Conservation (phyloP, 2,329 filamentous ascomycete species). For the Exophiala calicioides region DNA sequence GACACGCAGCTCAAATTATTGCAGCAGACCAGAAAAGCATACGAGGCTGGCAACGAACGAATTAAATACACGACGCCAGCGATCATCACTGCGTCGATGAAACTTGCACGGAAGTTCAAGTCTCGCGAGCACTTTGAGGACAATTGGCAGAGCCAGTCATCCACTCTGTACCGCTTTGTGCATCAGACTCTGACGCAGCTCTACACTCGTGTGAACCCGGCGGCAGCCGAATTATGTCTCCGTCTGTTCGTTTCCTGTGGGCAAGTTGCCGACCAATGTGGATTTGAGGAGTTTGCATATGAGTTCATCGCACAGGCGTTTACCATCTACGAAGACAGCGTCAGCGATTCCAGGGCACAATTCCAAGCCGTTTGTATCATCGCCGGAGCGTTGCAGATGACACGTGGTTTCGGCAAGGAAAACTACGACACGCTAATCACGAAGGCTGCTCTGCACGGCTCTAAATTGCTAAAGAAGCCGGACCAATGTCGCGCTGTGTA, state of each 20-base stretch:
- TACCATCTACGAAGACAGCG: slow-evolving; percentile 94
- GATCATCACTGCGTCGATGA: slow-evolving; percentile 84
- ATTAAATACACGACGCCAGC: slow-evolving; percentile 95
- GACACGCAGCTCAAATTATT: slow-evolving; percentile 89
- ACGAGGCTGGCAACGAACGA: slow-evolving; percentile 87
- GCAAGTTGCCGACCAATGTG: slow-evolving; percentile 86
- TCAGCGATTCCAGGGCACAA: slow-evolving; percentile 93
- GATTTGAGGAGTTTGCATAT: slow-evolving; percentile 94
- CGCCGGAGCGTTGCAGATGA: slow-evolving; percentile 83
- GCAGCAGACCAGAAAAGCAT: slow-evolving; percentile 83
- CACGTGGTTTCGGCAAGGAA: slow-evolving; percentile 88
- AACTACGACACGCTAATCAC: slow-evolving; percentile 99
- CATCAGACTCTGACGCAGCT: slow-evolving; percentile 83
- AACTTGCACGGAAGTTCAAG: slow-evolving; percentile 86
- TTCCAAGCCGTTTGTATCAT: slow-evolving; percentile 98
- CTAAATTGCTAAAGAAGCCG: slow-evolving; percentile 94
- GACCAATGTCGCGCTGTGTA: slow-evolving; percentile 98
- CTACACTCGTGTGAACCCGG: slow-evolving; percentile 79
- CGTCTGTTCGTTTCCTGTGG: slow-evolving; percentile 89
- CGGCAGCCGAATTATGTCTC: slow-evolving; percentile 82
- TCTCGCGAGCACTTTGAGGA: slow-evolving; percentile 82
- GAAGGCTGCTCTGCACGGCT: slow-evolving; percentile 93
- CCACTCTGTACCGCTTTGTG: slow-evolving; percentile 91
- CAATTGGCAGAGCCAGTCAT: slow-evolving; percentile 71
- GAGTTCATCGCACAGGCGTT: slow-evolving; percentile 99